Evolutionary conservation across 164 flowering plant genomes (phyloP).

Genomic region (Berberis vulgaris): DNA sequence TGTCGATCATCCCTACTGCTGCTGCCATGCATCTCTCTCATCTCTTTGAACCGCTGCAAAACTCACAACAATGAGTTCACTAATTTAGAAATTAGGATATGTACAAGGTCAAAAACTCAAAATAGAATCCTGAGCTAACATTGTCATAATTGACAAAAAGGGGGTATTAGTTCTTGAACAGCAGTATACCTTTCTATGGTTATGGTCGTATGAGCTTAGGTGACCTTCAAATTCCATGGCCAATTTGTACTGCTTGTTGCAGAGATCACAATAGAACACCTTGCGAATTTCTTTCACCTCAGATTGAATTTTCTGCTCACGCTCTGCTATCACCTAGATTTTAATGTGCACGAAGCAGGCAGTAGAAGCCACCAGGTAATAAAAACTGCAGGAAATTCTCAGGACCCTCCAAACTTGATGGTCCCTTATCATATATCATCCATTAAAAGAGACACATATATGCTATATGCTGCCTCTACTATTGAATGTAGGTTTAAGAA

Average conservation of each 20-base stretch:
- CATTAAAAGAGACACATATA: constrained; percentile 84
- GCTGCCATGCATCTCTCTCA: constrained; percentile 94
- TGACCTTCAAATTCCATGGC: constrained; percentile 97
- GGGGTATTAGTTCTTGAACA: background rate
- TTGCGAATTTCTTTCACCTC: constrained; percentile 97
- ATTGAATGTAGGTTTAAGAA: constrained; percentile 50
- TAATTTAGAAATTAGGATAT: background rate
- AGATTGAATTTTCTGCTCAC: constrained; percentile 97
- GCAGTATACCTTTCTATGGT: constrained; percentile 78
- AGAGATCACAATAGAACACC: constrained; percentile 90
- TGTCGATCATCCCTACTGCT: constrained; percentile 88
- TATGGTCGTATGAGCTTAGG: constrained; percentile 95
- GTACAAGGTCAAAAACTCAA: no score
- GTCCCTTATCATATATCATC: constrained; percentile 66
- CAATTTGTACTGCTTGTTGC: constrained; percentile 97
- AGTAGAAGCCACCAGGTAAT: constrained; percentile 99
- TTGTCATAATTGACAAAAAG: background rate
- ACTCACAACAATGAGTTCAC: background rate
- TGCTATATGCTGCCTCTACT: constrained; percentile 91
- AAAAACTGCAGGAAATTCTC: constrained; percentile 96
- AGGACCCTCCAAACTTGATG: constrained; percentile 80
- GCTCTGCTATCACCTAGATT: constrained; percentile 98
- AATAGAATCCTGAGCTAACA: background rate
- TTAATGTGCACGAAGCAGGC: constrained; percentile 99
- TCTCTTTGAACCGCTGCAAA: constrained; percentile 87